Base-by-base conservation (phyloP, 2,329 filamentous ascomycete species). In the Ophiostoma quercus region DNA sequence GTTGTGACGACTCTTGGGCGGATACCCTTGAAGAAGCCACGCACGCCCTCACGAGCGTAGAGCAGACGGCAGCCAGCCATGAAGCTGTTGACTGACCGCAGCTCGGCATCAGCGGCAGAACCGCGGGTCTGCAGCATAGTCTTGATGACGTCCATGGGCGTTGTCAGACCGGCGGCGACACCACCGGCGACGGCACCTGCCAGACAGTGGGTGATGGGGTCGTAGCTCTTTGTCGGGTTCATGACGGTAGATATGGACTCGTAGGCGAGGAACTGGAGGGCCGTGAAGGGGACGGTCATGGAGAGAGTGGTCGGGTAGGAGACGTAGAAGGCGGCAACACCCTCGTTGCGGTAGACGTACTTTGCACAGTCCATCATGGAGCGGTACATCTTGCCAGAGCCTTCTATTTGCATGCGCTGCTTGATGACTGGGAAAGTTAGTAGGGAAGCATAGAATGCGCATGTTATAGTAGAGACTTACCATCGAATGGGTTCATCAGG, bases 401-500 rank as follows among this genome's bases (percentile, higher is more conserved):
- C 91, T 78, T 97, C 92, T 71, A 99, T 91, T 80, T 99, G 95
- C 95, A 99, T 99, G 76, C 95, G 92, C 80, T 99, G 95, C 82
- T 99, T 99, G 83, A 99, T 97, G 72, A 99, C 95, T 97, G 76
- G 2, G 25, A 14, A 67, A 22, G 5, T 22, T 25, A 51, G 51
- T 39, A 32, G 34, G 16, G 12, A 41, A 7, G 47, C 4, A 37
- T 12, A 6, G 14, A 29, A 16, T 37, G n/a, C 25, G 22, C 65
- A 37, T n/a, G 22, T 6, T n/a, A 8, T 9, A 3, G 6, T 4
- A 41, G 14, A 41, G 19, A 32, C 87, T 76, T 85, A 97, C 93
- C 93, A 82, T 99, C 95, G 79, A 99, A 99, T 29, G 95, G 95
- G 78, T 98, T 99, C 95, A 99, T 99, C 74, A 99, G 88, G 69